Evolutionary conservation across 2,329 filamentous ascomycete species (phyloP).

Genomic region (Colletotrichum noveboracense): DNA sequence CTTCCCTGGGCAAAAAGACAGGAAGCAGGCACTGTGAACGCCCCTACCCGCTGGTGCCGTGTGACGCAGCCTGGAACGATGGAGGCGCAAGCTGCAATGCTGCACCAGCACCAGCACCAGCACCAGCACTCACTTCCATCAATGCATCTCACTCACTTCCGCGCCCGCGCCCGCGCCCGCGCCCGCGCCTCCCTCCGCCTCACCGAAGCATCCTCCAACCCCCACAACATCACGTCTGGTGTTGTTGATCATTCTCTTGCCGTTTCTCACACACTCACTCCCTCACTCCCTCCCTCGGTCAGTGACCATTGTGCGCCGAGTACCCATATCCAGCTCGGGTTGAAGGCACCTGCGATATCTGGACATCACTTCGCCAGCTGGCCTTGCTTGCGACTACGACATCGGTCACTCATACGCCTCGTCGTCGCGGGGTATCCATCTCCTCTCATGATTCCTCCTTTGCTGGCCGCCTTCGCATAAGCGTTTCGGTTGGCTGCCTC

Average conservation of each 20-base stretch:
- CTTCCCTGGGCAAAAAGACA: not conserved
- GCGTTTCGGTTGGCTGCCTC: not conserved
- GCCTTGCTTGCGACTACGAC: not conserved
- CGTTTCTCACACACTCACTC: not conserved
- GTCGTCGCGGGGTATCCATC: not conserved
- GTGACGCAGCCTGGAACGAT: slow-evolving; percentile 17
- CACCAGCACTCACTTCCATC: not conserved
- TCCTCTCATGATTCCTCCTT: not conserved
- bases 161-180: not conserved
- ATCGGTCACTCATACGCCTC: not conserved
- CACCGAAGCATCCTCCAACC: not conserved
- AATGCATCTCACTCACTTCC: not conserved
- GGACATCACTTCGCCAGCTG: not conserved
- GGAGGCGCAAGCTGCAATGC: slow-evolving; percentile 14
- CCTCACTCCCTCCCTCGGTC: not conserved
- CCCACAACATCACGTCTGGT: not conserved
- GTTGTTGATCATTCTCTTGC: not conserved
- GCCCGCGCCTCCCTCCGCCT: not conserved
- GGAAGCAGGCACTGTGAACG: not conserved
- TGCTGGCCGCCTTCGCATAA: not conserved
- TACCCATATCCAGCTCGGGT: not conserved
- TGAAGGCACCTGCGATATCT: not conserved
- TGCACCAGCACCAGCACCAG: not conserved
- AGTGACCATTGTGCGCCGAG: not conserved
- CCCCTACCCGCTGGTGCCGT: not conserved